Percentiles rank a stretch among this genome's conserved stretches.
Evolutionary conservation across 2,329 filamentous ascomycete species (phyloP).

Genomic region (Diplodia corticola): DNA sequence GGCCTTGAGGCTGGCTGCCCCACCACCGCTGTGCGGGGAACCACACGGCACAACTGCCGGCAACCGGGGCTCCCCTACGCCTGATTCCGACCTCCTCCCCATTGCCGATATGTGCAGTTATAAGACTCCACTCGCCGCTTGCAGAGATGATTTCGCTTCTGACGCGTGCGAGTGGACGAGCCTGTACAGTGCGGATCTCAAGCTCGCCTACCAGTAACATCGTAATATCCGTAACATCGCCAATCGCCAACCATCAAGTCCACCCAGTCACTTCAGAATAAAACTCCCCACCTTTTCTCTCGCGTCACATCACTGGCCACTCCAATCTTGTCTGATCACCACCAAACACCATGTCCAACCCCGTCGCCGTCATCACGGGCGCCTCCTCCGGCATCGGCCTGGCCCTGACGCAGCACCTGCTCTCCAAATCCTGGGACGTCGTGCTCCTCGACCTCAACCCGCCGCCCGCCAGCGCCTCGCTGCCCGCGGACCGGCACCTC

Average conservation of each 20-base stretch:
- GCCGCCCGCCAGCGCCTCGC: constrained; percentile 27
- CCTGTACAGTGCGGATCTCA: neutral
- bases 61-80: neutral
- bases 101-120: neutral
- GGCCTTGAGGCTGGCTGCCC: constrained; percentile 9
- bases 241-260: neutral
- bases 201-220: neutral
- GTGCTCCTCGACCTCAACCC: constrained; percentile 49
- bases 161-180: neutral
- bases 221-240: neutral
- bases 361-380: constrained; percentile 49
- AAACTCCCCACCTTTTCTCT: neutral
- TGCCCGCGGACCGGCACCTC: constrained; percentile 34
- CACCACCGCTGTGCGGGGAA: constrained; percentile 13
- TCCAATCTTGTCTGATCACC: neutral
- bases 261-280: neutral
- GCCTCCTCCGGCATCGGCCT: constrained; percentile 49
- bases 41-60: neutral
- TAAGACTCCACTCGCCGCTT: neutral
- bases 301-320: neutral
- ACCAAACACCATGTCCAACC: constrained; percentile 36
- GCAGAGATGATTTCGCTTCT: neutral
- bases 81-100: constrained; percentile 4
- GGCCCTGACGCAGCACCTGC: constrained; percentile 45
- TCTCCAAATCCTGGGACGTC: constrained; percentile 42